phyloP scores from a whole-genome alignment of 495 filamentous ascomycete species.

The Podospora tetraspora region DNA sequence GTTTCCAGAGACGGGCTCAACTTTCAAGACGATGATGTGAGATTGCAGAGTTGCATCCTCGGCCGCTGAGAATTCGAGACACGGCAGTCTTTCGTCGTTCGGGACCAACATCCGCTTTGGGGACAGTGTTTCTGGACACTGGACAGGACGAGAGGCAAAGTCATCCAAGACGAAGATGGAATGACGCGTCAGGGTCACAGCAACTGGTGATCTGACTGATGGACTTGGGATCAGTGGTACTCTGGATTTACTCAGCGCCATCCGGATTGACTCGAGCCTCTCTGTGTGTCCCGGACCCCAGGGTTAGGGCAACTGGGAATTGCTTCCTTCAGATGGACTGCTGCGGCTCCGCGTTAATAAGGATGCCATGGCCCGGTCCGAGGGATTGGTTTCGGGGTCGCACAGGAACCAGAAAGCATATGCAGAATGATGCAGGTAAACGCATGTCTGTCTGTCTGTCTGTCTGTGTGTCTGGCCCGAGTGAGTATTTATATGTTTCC shows the following conservation, averaged over 20 bases:
- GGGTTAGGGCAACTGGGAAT: neutral
- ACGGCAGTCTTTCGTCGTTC: neutral
- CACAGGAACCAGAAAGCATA: neutral
- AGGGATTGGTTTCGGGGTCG: neutral
- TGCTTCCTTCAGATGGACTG: neutral
- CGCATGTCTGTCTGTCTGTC: neutral
- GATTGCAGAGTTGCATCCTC: constrained; percentile 17
- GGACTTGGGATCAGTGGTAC: neutral
- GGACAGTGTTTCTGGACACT: neutral
- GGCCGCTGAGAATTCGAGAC: neutral
- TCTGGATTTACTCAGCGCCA: neutral
- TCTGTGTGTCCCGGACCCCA: too few species aligned
- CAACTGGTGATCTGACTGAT: neutral
- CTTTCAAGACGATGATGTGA: constrained; percentile 2
- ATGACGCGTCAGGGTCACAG: neutral
- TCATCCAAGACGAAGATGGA: too few species aligned
- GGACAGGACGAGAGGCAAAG: neutral
- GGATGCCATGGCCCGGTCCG: neutral
- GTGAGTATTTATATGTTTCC: neutral
- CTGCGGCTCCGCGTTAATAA: neutral
- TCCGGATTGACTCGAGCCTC: too few species aligned
- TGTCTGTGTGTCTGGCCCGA: too few species aligned
- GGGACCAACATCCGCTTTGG: neutral
- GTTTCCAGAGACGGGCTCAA: neutral
- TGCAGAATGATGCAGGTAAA: neutral